Conservation (phyloP, 2,329 filamentous ascomycete genomes). For the Botrytis aclada region DNA sequence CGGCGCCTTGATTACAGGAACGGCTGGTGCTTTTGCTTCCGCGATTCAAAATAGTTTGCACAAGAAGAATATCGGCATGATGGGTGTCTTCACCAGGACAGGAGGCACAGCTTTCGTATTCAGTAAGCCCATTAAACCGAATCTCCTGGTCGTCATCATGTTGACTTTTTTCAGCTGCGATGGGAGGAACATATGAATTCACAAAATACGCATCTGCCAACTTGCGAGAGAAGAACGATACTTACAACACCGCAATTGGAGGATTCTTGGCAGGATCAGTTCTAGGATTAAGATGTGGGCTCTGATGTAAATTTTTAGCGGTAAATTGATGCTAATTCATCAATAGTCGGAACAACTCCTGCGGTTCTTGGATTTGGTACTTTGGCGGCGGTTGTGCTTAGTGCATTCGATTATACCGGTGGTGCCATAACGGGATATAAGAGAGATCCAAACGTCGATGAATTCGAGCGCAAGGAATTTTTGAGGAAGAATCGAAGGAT, state of each 20-base stretch:
- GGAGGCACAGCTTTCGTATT: slow-evolving; percentile 70
- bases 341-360: slow-evolving; percentile 57
- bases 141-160: background rate
- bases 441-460: slow-evolving; percentile 53
- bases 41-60: slow-evolving; percentile 84
- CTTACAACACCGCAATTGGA: slow-evolving; percentile 60
- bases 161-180: slow-evolving; percentile 51
- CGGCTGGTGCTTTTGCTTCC: slow-evolving; percentile 67
- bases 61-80: slow-evolving; percentile 75
- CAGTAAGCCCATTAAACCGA: slow-evolving; percentile 43
- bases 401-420: slow-evolving; percentile 61
- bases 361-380: slow-evolving; percentile 63
- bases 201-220: slow-evolving; percentile 64
- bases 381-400: slow-evolving; percentile 52
- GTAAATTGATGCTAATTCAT: slow-evolving; percentile 14
- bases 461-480: slow-evolving; percentile 61
- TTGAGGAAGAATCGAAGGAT: slow-evolving; percentile 60
- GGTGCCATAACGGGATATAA: slow-evolving; percentile 53
- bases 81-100: slow-evolving; percentile 75
- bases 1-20: slow-evolving; percentile 62
- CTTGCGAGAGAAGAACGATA: slow-evolving; percentile 65
- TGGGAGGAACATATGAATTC: slow-evolving; percentile 68
- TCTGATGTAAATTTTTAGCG: background rate
- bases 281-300: slow-evolving; percentile 58
- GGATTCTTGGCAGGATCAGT: slow-evolving; percentile 63